phyloP scores from a whole-genome alignment of 257 asterid genomes.

The Gentiana macrophylla region DNA sequence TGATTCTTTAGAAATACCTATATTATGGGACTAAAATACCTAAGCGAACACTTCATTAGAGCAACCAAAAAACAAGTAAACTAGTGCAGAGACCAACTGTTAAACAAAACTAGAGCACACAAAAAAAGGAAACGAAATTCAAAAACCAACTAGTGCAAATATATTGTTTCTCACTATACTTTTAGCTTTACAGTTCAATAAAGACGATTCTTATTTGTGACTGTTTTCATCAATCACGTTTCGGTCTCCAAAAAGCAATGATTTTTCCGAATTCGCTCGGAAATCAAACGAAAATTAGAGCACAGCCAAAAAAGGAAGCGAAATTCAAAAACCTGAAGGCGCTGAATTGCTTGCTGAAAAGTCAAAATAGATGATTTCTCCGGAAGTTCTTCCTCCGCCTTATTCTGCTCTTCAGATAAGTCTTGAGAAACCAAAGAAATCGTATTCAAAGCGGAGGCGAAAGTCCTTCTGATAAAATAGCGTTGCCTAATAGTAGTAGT shows the following conservation, averaged over 20 bases:
- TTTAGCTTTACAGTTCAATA: too few species aligned
- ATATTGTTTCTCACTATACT: too few species aligned
- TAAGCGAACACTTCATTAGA: too few species aligned
- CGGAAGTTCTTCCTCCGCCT: not conserved
- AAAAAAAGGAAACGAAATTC: too few species aligned
- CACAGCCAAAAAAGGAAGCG: not conserved
- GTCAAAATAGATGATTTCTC: conserved; percentile 41
- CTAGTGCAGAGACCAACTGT: too few species aligned
- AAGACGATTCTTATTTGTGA: too few species aligned
- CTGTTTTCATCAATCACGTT: too few species aligned
- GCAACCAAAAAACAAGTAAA: too few species aligned
- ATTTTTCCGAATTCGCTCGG: not conserved
- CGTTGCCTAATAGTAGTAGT: conserved; percentile 21
- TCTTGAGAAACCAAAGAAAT: conserved; percentile 24
- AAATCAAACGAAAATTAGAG: not conserved
- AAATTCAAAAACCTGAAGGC: conserved; percentile 53
- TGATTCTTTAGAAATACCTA: too few species aligned
- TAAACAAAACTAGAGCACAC: not conserved
- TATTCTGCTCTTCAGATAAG: conserved; percentile 1
- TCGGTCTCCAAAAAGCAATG: too few species aligned
- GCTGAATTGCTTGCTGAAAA: conserved; percentile 93
- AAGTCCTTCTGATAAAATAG: conserved; percentile 23
- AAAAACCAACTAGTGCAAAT: too few species aligned
- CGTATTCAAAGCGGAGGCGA: conserved; percentile 18
- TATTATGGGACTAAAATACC: too few species aligned